Evolutionary conservation across 352 stramenopile species (phyloP), one percentile per base, ranked within the genome.

Genomic region (Bremia lactucae): DNA sequence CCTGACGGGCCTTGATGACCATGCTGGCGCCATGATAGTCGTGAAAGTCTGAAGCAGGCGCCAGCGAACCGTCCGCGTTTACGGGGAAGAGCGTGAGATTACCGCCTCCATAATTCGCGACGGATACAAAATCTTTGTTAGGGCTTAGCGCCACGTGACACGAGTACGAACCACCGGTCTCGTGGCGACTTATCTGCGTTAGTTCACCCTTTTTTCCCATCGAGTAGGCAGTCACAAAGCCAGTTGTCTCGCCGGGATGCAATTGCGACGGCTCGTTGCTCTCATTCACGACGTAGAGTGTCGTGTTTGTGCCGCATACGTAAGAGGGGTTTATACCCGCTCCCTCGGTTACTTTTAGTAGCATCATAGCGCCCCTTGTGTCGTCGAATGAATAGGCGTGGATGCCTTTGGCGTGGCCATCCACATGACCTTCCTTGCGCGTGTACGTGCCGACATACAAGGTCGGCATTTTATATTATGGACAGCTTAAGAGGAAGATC

Each of bases 401-500:
- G 47, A 92, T 69, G 47, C 76, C 79, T 40, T 73, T 72, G 42
- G 74, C 79, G 37, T 87, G 72, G 37, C 79, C 79, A 35, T 92
- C 55, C 42, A 92, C 76, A 55, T 85, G 72, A 36, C 56, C 64
- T 60, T 87, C 70, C 49, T 76, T 76, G 45, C 76, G 76, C 37
- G 79, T 87, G 58, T 92, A 92, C n/a, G 76, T 89, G 46, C 79
- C 79, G 15, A 89, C 76, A 36, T 86, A 85, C 1, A 92, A 57
- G 16, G 66, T 72, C 21, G 58, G 59, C 36, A 58, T 53, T 31
- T 49, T 10, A 10, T 28, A 28, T 59, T n/a, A n/a, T n/a, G n/a
- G n/a, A n/a, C n/a, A n/a, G n/a, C n/a, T n/a, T n/a, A n/a, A n/a
- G n/a, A n/a, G n/a, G n/a, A n/a, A n/a, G n/a, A n/a, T n/a, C n/a